Evolutionary conservation across 192 early-diverging fungal species (phyloP).

Genomic region (Coemansia sp.): DNA sequence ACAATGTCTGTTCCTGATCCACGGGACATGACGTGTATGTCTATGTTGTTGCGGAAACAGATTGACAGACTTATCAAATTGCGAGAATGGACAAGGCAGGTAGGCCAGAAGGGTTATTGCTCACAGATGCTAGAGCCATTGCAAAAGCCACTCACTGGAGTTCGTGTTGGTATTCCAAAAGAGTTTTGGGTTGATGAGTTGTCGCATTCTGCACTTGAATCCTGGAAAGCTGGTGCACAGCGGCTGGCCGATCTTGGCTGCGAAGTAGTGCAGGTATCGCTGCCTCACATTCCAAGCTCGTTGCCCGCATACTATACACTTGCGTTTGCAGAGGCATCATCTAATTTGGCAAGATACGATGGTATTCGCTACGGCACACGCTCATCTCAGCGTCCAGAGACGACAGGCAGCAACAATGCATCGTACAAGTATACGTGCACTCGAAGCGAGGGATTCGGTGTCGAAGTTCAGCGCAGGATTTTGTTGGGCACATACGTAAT

Average conservation of each 20-base stretch:
- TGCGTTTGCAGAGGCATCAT: constrained; percentile 87
- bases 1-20: constrained; percentile 23
- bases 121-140: not conserved
- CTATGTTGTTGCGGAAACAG: constrained; percentile 34
- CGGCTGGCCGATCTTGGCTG: constrained; percentile 64
- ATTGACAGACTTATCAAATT: constrained; percentile 14
- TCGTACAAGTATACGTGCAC: constrained; percentile 60
- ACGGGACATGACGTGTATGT: constrained; percentile 61
- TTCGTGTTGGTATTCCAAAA: constrained; percentile 64
- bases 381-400: not conserved
- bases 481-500: constrained; percentile 87
- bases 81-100: constrained; percentile 14
- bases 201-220: constrained; percentile 48
- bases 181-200: constrained; percentile 83
- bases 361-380: constrained; percentile 80
- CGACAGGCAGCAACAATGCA: constrained; percentile 11
- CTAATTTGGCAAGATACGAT: constrained; percentile 87
- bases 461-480: constrained; percentile 80
- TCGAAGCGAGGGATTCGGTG: constrained; percentile 72
- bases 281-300: constrained; percentile 69
- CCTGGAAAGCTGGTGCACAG: constrained; percentile 65
- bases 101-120: not conserved
- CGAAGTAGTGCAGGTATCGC: constrained; percentile 65
- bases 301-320: constrained; percentile 88
- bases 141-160: constrained; percentile 30